Evolutionary conservation across 257 asterid genomes (phyloP), one percentile per base, ranked within the genome.

Genomic region (Salvia hispanica): DNA sequence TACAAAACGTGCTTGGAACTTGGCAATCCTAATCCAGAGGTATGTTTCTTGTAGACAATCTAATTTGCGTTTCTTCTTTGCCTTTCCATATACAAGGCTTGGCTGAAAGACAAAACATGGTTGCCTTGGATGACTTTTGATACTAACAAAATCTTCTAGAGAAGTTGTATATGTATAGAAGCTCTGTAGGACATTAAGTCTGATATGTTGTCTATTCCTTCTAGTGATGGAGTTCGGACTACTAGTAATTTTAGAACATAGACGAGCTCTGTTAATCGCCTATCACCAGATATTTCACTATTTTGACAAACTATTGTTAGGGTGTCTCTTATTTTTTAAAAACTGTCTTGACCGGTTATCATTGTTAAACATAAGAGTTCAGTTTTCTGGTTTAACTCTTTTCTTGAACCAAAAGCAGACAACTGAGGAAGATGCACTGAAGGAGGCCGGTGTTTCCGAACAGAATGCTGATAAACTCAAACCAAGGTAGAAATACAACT

Each of bases 401-500:
- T 58, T 11, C 57, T 45, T 43, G 33, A 31, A 68, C 37, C 71
- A 66, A 50, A 67, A 62, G 15, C 65, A 59, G 34, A 47, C 15
- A 15, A 14, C 65, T 14, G 42, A 37, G 34, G 53, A 43, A 74
- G 63, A 33, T 62, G 82, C 62, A 33, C 28, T 47, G 18, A 63
- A 53, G 69, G 83, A 78, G 50, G 69, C 37, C 45, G 81, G 72
- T 36, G 61, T 46, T 72, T 82, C 72, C 18, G 72, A 63, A 37
- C 76, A 80, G 59, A 82, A 82, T 58, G 58, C 78, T 2, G 54
- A 69, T 18, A 66, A 71, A 58, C 86, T 72, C 67, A 69, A 73
- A 63, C 11, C 6, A 9, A 77, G 61, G 66, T 73, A 75, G 46
- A 18, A 54, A 82, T 73, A 71, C 13, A 75, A 33, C 67, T 67